Conservation (phyloP, 1,284 basidiomycete species). For the Pseudozyma thailandica region DNA sequence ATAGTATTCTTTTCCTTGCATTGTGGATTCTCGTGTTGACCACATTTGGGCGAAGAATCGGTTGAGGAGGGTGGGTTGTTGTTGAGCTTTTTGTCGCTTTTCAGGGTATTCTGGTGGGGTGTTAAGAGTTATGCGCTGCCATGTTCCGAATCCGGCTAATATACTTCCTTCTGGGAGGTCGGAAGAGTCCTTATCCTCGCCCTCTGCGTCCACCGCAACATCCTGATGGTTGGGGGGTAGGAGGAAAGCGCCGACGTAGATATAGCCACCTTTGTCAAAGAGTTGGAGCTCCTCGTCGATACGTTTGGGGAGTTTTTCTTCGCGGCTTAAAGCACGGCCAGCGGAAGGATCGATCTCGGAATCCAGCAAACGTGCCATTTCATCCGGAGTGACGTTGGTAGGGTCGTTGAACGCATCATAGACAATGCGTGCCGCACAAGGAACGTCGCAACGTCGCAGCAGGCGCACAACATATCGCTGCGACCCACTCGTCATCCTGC, state of each 20-base stretch:
- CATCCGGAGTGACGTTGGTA: slow-evolving; percentile 3
- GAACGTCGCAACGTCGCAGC: background rate
- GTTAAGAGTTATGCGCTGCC: background rate
- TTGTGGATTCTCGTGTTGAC: slow-evolving; percentile 6
- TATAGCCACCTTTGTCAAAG: background rate
- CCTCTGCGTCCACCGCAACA: background rate
- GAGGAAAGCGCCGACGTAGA: background rate
- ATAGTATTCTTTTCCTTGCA: slow-evolving; percentile 19
- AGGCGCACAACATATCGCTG: background rate
- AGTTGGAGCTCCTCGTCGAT: background rate
- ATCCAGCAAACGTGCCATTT: background rate
- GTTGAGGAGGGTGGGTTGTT: slow-evolving; percentile 7
- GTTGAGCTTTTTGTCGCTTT: background rate
- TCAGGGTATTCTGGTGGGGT: background rate
- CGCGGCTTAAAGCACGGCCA: background rate
- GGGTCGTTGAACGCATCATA: slow-evolving; percentile 20
- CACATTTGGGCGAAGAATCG: slow-evolving; percentile 24
- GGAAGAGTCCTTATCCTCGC: background rate
- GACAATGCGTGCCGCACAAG: background rate
- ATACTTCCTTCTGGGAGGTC: background rate
- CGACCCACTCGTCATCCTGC: background rate
- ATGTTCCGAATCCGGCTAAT: slow-evolving; percentile 9
- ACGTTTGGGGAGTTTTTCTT: background rate
- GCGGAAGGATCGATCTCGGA: slow-evolving; percentile 1
- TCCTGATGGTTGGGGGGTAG: background rate